Conservation (phyloP, 257 asterid genomes). For the Fraxinus americana region DNA sequence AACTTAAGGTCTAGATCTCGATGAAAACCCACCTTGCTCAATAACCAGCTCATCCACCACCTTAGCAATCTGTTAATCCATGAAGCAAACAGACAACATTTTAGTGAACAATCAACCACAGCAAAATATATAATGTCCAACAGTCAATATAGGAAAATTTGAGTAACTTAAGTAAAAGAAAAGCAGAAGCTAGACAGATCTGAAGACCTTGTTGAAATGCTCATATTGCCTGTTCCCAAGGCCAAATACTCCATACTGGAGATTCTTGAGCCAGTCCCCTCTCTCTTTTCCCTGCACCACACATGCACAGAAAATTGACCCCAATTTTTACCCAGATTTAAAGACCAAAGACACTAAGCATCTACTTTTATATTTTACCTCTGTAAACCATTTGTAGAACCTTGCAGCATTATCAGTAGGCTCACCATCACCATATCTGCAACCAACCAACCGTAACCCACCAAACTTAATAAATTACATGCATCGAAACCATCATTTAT, state of each 20-base stretch:
- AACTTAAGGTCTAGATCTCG: neutral
- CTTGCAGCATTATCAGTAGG: conserved; percentile 99
- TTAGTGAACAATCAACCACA: conserved; percentile 16
- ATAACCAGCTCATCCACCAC: conserved; percentile 70
- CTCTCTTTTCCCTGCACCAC: conserved; percentile 68
- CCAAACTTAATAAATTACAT: conserved; percentile 40
- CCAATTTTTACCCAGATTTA: conserved; percentile 21
- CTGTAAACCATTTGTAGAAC: conserved; percentile 92
- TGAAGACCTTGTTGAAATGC: conserved; percentile 93
- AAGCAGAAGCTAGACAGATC: neutral
- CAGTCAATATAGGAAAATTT: neutral
- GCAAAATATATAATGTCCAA: neutral
- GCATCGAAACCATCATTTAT: conserved; percentile 4
- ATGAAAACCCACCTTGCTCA: conserved; percentile 65
- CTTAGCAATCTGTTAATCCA: conserved; percentile 70
- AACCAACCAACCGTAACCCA: conserved; percentile 56
- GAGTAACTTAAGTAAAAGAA: neutral
- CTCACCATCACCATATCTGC: conserved; percentile 99
- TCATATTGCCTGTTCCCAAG: conserved; percentile 99
- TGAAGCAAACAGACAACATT: conserved; percentile 19
- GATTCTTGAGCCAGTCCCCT: conserved; percentile 80
- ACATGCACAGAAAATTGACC: conserved; percentile 24
- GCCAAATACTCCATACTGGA: conserved; percentile 88
- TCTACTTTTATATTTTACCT: conserved; percentile 48
- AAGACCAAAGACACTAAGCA: neutral